Conservation (phyloP, 148 eudicot genomes). For the Amaranthus cruentus region DNA sequence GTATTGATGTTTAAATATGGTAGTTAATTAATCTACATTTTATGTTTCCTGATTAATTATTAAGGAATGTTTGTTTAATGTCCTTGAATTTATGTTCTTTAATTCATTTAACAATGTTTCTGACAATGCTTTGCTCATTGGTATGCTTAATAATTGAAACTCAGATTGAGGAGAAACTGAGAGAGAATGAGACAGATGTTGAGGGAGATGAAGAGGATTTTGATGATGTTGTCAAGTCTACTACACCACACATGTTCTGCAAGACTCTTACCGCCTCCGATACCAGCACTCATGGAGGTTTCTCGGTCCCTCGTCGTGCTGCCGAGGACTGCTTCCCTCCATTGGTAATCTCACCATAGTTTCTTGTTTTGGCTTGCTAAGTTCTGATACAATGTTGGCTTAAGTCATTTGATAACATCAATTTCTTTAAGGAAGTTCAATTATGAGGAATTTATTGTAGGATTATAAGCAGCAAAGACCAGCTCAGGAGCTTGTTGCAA, state of each 20-base stretch:
- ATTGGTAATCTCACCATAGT: constrained; percentile 43
- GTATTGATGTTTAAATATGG: constrained; percentile 5
- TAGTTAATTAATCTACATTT: constrained; percentile 17
- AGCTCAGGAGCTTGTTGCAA: constrained; percentile 94
- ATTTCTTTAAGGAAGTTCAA: background rate
- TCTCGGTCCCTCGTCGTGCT: constrained; percentile 98
- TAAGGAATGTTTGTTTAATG: constrained; percentile 12
- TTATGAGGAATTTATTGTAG: constrained; percentile 23
- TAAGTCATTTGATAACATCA: background rate
- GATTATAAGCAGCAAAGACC: constrained; percentile 97
- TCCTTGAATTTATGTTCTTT: constrained; percentile 16
- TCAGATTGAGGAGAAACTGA: constrained; percentile 73
- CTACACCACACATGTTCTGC: constrained; percentile 96
- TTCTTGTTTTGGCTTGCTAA: background rate
- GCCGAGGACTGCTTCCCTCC: constrained; percentile 99
- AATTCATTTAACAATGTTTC: constrained; percentile 11
- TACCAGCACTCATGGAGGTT: constrained; percentile 98
- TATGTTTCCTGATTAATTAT: background rate
- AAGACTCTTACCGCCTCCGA: constrained; percentile 97
- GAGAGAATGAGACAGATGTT: constrained; percentile 41
- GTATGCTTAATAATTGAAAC: constrained; percentile 8
- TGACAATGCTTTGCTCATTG: constrained; percentile 12
- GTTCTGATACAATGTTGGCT: background rate
- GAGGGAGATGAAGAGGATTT: constrained; percentile 60
- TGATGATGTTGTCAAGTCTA: constrained; percentile 51